Base-by-base conservation (phyloP, 345 rosid species). In the Eucalyptus virginea region DNA sequence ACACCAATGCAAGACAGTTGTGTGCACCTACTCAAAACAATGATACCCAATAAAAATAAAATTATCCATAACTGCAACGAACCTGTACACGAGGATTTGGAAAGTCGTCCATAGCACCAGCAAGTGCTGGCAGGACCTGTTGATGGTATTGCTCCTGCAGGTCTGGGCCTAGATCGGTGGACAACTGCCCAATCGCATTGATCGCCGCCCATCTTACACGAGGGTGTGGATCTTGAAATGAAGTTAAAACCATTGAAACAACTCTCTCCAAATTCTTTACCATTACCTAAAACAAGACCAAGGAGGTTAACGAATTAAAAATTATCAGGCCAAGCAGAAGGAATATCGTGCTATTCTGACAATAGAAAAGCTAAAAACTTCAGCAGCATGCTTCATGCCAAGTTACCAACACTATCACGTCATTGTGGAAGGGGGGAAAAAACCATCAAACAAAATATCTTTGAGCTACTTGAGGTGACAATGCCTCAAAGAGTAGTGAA, bases 131-230 rank as follows among this genome's bases (percentile, higher is more conserved):
- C 87, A 98, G 94, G 86, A 98, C 98, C 42, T 93, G 94, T 50
- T 92, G 95, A 90, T 98, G 99, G 91, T 96, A 96, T 86, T 95
- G 99, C 87, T 95, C 98, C 93, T 98, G 99, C 97, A 98, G 94
- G 93, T 97, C 99, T 42, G 99, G 99, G 89, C 99, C 99, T 93
- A 98, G 92, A 92, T 98, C 99, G 1, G 99, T 98, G 60, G 99
- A 98, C 94, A 98, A 90, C 90, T 98, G 99, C 80, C 99, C 99
- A 88, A 98, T 93, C 23, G 99, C 99, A 92, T 98, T 98, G 56
- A 98, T 97, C n/a, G 99, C 99, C 42, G 99, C 99, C 99, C 99
- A 98, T 72, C 99, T 96, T 51, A 96, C 99, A 47, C 99, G 98
- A 26, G 99, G 97, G 89, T 98, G 99, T 50, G 97, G 96, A 91